Conservation (phyloP, 1,284 basidiomycete species). For the Ganoderma resinaceum region DNA sequence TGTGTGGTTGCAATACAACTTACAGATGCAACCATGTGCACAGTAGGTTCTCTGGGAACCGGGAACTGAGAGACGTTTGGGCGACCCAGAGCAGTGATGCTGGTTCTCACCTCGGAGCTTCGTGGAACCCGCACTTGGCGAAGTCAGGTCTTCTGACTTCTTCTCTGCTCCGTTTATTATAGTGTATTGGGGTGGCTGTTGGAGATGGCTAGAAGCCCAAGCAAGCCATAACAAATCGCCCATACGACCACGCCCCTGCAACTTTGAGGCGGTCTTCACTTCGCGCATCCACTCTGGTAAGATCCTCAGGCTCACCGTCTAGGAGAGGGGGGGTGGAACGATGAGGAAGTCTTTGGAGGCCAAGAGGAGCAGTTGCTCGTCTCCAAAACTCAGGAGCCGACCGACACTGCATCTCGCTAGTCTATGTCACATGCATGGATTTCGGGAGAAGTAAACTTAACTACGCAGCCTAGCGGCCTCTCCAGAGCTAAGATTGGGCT, state of each 20-base stretch:
- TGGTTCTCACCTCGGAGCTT: not conserved
- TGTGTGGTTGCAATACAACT: not conserved
- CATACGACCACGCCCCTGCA: not conserved
- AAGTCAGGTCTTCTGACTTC: not conserved
- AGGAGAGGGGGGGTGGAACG: not conserved
- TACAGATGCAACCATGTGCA: not conserved
- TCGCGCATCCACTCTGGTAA: not conserved
- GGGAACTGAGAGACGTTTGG: not conserved
- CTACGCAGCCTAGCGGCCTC: not conserved
- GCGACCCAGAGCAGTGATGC: not conserved
- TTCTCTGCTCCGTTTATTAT: not conserved
- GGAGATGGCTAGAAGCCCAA: not conserved
- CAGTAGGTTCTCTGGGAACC: not conserved
- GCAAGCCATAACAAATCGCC: not conserved
- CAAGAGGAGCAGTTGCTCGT: not conserved
- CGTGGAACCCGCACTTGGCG: not conserved
- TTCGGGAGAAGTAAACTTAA: not conserved
- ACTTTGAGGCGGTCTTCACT: not conserved
- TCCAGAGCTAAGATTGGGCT: no score
- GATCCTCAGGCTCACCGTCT: not conserved
- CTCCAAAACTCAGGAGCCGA: no score
- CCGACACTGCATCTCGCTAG: not conserved
- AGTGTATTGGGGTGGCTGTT: not conserved
- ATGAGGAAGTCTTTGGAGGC: not conserved
- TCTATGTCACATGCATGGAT: not conserved